These are phyloP conservation scores for Lasiodiplodia sp. DNA, from an alignment of 2,329 filamentous ascomycete genomes.

Conservation along the genomic window DNA sequence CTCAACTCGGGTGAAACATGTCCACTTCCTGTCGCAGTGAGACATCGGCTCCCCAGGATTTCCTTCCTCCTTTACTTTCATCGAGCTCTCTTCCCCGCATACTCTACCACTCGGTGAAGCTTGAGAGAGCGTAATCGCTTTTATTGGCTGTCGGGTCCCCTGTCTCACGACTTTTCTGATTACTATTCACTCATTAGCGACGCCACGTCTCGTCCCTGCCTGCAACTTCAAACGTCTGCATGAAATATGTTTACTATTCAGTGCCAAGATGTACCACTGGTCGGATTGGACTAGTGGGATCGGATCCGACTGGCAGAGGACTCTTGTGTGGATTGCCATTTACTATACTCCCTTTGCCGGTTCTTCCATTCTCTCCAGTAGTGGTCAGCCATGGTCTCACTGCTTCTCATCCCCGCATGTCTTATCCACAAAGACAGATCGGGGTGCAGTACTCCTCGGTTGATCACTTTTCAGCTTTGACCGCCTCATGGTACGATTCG, in stretches of 20 bases:
- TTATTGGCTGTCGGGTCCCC: too few relatives aligned
- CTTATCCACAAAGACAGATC: neutral
- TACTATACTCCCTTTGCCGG: neutral
- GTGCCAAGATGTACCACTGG: neutral
- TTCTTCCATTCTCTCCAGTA: neutral
- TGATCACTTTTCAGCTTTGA: neutral
- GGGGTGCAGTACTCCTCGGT: neutral
- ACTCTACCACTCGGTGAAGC: neutral
- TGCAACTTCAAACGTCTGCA: neutral
- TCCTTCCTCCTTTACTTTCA: neutral
- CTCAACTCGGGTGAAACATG: neutral
- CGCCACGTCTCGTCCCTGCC: neutral
- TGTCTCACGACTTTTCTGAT: neutral
- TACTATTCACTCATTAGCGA: neutral
- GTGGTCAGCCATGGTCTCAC: neutral
- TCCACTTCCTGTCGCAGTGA: neutral
- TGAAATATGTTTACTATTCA: neutral
- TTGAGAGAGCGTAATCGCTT: neutral
- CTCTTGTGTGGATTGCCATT: neutral
- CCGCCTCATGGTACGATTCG: neutral
- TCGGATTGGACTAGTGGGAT: neutral
- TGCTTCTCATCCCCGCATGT: neutral
- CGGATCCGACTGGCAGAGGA: neutral
- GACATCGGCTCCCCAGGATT: neutral
- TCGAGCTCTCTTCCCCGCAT: neutral